Percentiles rank a stretch among this genome's conserved stretches.
phyloP scores from a whole-genome alignment of 108 stramenopile genomes.

The Fragilariopsis cylindrus region DNA sequence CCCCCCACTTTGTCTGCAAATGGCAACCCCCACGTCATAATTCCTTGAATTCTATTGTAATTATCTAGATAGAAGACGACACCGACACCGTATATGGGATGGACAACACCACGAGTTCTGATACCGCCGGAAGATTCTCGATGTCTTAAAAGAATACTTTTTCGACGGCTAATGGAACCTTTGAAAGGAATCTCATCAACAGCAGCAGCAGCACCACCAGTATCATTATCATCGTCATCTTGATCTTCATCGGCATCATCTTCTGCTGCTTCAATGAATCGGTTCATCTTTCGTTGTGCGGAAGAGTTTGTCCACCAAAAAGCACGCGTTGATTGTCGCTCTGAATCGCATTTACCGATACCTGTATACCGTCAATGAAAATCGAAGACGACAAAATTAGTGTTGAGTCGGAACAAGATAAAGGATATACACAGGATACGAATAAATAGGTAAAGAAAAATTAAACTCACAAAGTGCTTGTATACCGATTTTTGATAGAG shows the following conservation, averaged over 20 bases:
- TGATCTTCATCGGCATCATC: background rate
- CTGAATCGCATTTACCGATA: slow-evolving; percentile 81
- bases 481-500: slow-evolving; percentile 63
- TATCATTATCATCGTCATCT: slow-evolving; percentile 11
- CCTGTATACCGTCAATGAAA: background rate
- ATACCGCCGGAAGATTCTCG: slow-evolving; percentile 4
- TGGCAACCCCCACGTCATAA: slow-evolving; percentile 88
- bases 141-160: background rate
- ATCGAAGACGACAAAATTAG: background rate
- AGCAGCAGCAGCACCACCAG: background rate
- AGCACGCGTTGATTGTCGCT: slow-evolving; percentile 68
- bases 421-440: background rate
- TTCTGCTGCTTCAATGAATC: slow-evolving; percentile 27
- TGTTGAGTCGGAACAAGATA: background rate
- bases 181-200: background rate
- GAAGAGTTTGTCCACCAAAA: slow-evolving; percentile 89
- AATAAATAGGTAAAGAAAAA: background rate
- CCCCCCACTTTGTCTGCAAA: slow-evolving; percentile 45
- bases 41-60: slow-evolving; percentile 67
- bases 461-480: slow-evolving; percentile 53
- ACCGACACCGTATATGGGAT: slow-evolving; percentile 75
- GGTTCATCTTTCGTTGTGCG: slow-evolving; percentile 45
- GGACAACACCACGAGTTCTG: slow-evolving; percentile 6
- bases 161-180: slow-evolving; percentile 10
- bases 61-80: slow-evolving; percentile 80